Conservation (phyloP, 805 yeast species). For the Candida tammaniensis region DNA sequence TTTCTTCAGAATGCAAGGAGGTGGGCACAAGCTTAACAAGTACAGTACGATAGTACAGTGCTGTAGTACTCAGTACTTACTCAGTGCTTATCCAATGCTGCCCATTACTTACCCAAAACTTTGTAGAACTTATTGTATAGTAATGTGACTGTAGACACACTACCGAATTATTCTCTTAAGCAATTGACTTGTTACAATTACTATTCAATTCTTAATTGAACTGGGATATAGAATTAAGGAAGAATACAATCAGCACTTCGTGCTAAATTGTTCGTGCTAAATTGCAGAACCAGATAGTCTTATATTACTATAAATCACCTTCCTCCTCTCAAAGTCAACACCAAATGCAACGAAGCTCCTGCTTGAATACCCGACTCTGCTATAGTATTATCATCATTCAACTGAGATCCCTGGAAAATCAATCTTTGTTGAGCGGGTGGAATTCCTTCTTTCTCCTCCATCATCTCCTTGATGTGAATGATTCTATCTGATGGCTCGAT, state of each 20-base stretch:
- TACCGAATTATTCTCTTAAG: too few species aligned
- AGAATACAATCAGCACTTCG: too few species aligned
- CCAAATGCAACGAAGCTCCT: constrained; percentile 87
- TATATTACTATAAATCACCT: too few species aligned
- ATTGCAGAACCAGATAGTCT: too few species aligned
- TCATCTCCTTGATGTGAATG: constrained; percentile 77
- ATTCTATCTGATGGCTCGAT: constrained; percentile 68
- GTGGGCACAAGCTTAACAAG: too few species aligned
- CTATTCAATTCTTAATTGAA: too few species aligned
- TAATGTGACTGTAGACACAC: background rate
- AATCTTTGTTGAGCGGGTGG: constrained; percentile 95
- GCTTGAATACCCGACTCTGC: constrained; percentile 72
- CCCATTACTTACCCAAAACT: background rate
- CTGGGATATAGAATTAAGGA: too few species aligned
- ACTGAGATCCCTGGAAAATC: constrained; percentile 85
- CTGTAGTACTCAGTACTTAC: too few species aligned
- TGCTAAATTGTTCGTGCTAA: too few species aligned
- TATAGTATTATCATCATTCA: constrained; percentile 80
- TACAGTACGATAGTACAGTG: too few species aligned
- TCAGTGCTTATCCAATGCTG: too few species aligned
- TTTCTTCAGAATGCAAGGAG: constrained; percentile 44
- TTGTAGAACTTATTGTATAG: background rate
- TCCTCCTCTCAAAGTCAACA: constrained; percentile 92
- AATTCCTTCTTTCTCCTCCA: constrained; percentile 96
- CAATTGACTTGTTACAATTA: too few species aligned